Percentiles rank a stretch among this genome's conserved stretches.
phyloP scores from a whole-genome alignment of 371 early-diverging fungal species.

The Syncephalastrum sp. region DNA sequence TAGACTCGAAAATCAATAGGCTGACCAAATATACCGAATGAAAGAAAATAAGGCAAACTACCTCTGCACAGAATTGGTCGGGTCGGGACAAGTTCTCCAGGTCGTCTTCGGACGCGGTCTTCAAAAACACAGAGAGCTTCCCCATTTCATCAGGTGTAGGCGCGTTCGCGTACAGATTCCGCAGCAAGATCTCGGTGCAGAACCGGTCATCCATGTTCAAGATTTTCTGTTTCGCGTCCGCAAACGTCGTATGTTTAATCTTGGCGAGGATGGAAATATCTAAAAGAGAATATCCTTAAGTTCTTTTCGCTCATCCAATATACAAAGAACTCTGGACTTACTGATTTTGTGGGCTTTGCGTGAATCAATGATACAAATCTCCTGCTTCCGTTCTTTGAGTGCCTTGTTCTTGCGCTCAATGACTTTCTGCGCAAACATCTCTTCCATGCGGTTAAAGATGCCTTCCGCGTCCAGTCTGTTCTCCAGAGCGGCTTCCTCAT shows the following conservation, averaged over 20 bases:
- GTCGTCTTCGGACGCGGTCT: constrained; percentile 64
- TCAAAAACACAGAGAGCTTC: constrained; percentile 62
- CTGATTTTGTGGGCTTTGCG: constrained; percentile 80
- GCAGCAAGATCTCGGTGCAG: constrained; percentile 66
- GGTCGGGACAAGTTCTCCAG: constrained; percentile 67
- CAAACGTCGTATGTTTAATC: constrained; percentile 61
- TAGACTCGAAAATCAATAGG: constrained; percentile 16
- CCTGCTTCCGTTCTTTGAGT: constrained; percentile 38
- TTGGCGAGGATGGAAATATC: constrained; percentile 73
- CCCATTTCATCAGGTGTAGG: constrained; percentile 83
- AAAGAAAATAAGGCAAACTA: constrained; percentile 16
- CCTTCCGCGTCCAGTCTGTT: constrained; percentile 52
- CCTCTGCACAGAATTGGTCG: constrained; percentile 88
- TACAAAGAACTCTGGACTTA: constrained; percentile 22
- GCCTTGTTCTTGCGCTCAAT: constrained; percentile 33
- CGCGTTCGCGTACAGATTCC: constrained; percentile 63
- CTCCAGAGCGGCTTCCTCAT: constrained; percentile 48
- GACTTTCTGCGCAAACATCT: constrained; percentile 75
- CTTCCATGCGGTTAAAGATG: constrained; percentile 69
- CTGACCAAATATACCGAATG: constrained; percentile 9
- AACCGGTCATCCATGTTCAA: constrained; percentile 65
- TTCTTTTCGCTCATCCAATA: neutral
- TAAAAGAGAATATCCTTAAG: constrained; percentile 13
- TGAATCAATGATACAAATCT: constrained; percentile 68
- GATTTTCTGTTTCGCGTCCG: constrained; percentile 64